Conservation (phyloP, 345 rosid species). For the Eucalyptus rudis region DNA sequence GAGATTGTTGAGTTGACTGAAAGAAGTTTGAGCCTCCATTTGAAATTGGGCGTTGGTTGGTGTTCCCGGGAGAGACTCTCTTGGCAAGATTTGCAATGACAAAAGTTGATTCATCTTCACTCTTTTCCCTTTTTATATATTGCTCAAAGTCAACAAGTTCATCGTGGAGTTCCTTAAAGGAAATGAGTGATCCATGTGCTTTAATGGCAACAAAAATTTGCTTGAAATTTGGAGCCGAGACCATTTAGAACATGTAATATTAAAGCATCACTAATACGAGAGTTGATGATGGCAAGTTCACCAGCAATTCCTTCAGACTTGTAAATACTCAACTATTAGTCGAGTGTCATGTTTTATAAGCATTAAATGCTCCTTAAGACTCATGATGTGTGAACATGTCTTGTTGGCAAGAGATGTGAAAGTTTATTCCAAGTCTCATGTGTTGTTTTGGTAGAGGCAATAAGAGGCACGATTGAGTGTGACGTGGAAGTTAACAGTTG, state of each 20-base stretch:
- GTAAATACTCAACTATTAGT: neutral
- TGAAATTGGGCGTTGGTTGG: neutral
- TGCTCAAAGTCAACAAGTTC: neutral
- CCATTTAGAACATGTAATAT: neutral
- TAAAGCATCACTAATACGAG: neutral
- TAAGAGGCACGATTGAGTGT: neutral
- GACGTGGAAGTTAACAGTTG: neutral
- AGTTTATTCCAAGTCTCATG: neutral
- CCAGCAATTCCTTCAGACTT: neutral
- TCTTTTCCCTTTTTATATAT: neutral
- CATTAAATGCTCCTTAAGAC: neutral
- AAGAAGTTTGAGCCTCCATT: neutral
- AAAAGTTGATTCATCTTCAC: neutral
- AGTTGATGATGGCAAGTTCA: neutral
- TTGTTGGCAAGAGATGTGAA: neutral
- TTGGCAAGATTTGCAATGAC: neutral
- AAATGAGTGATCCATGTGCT: neutral
- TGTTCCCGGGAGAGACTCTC: neutral
- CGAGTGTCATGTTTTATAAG: neutral
- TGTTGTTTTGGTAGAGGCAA: neutral
- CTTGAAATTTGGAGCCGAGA: neutral
- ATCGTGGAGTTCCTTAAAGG: neutral
- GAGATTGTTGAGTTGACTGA: neutral
- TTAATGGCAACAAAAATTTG: neutral
- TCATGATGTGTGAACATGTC: rapidly evolving